A percentile compares a stretch with the other conserved stretches of the same genome.
Conservation (phyloP, 2,329 filamentous ascomycete genomes). For the Sporothrix brunneoviolacea region DNA sequence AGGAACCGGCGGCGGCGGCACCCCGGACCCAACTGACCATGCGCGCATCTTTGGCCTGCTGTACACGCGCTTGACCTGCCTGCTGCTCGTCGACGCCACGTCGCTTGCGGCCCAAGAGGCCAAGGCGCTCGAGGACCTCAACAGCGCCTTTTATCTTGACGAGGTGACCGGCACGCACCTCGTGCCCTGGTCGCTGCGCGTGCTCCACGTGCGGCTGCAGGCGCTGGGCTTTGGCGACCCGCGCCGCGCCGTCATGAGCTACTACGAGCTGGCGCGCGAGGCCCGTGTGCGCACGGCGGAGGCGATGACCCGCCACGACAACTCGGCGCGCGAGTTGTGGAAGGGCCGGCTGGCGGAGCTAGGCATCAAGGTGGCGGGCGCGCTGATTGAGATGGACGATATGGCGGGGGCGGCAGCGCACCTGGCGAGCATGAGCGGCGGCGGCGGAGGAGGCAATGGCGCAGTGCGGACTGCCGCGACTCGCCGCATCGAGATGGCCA, state of each 20-base stretch:
- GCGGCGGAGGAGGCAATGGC: conserved; percentile 23
- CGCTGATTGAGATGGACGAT: conserved; percentile 82
- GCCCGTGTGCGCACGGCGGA: conserved; percentile 55
- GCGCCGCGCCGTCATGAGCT: conserved; percentile 76
- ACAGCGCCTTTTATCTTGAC: conserved; percentile 50
- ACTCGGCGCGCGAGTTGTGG: conserved; percentile 60
- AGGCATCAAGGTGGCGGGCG: conserved; percentile 59
- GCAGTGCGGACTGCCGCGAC: conserved; percentile 1
- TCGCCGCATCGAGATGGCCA: conserved; percentile 38
- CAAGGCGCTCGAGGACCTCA: conserved; percentile 57
- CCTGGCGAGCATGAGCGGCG: conserved; percentile 48
- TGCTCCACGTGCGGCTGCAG: conserved; percentile 77
- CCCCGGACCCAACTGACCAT: conserved; percentile 48
- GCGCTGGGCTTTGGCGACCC: conserved; percentile 81
- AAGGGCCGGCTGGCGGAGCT: conserved; percentile 65
- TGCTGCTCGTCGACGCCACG: conserved; percentile 70
- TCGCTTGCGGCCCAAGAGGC: conserved; percentile 62
- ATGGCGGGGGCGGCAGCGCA: conserved; percentile 71
- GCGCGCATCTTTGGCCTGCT: conserved; percentile 67
- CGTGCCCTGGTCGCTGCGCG: conserved; percentile 79
- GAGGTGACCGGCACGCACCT: conserved; percentile 51
- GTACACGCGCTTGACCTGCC: conserved; percentile 73
- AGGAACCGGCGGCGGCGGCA: conserved; percentile 34
- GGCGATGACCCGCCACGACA: conserved; percentile 38
- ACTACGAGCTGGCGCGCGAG: conserved; percentile 81